Evolutionary conservation across 345 rosid species (phyloP).

Genomic region (Eucalyptus albens): DNA sequence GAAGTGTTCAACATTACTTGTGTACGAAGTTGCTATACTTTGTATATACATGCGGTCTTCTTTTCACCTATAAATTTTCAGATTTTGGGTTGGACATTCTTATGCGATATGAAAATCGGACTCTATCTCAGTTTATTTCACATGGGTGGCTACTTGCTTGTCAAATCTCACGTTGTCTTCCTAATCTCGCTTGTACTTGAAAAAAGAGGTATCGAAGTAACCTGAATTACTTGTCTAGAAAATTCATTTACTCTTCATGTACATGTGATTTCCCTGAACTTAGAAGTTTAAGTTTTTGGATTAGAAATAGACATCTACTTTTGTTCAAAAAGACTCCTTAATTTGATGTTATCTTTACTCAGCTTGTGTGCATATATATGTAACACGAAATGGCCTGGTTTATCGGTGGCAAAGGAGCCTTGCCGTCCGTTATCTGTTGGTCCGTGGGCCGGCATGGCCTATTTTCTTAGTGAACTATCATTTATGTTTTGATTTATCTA

Average conservation of each 20-base stretch:
- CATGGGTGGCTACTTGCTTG: neutral
- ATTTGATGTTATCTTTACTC: neutral
- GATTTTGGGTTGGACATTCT: neutral
- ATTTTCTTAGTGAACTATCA: neutral
- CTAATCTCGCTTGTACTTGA: neutral
- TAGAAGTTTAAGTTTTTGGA: neutral
- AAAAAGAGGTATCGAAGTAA: too few relatives aligned
- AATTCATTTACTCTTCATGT: neutral
- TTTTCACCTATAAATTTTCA: neutral
- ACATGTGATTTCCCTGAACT: neutral
- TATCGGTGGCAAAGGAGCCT: neutral
- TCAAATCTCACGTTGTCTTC: neutral
- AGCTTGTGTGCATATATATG: neutral
- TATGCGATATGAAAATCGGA: accelerated
- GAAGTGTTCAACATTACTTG: neutral
- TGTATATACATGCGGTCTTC: too few relatives aligned
- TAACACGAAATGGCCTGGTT: neutral
- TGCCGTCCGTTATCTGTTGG: neutral
- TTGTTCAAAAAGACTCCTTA: neutral
- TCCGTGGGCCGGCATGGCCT: neutral
- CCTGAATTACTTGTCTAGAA: neutral
- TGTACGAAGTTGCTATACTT: accelerated
- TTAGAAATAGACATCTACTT: too few relatives aligned
- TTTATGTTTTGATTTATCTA: neutral
- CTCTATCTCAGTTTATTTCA: neutral